A percentile compares a stretch with the other conserved stretches of the same genome.
These are phyloP conservation scores for Microdochium trichocladiopsis DNA, from an alignment of 2,329 filamentous ascomycete species.

Conservation along the genomic window DNA sequence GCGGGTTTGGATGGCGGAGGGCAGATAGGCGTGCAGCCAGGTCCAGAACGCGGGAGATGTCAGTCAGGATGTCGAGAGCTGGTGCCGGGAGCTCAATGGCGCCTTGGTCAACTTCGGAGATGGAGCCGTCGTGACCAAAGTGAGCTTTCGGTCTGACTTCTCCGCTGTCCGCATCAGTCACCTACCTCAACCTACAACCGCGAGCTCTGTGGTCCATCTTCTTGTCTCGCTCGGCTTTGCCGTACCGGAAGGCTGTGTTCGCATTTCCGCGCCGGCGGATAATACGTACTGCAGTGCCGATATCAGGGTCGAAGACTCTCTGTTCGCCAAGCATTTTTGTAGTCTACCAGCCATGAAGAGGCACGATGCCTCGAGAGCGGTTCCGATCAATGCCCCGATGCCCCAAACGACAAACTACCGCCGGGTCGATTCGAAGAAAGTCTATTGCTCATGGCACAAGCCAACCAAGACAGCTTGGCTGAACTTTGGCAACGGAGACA, in stretches of 20 bases:
- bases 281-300: conserved; percentile 10
- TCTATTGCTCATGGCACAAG: conserved; percentile 28
- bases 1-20: too few relatives aligned
- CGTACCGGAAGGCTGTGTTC: conserved; percentile 4
- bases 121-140: conserved; percentile 19
- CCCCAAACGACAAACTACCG: conserved; percentile 15
- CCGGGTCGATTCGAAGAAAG: conserved; percentile 23
- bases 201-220: conserved; percentile 8
- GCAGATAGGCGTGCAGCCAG: too few relatives aligned
- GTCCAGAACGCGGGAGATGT: too few relatives aligned
- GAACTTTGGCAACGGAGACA: conserved; percentile 12
- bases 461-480: conserved; percentile 18
- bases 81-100: conserved; percentile 8
- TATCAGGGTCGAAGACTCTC: conserved; percentile 15
- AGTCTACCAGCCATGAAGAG: conserved; percentile 4
- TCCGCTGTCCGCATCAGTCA: conserved; percentile 24
- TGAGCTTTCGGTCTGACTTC: conserved; percentile 25
- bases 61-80: too few relatives aligned
- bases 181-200: conserved; percentile 14
- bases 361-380: conserved; percentile 1
- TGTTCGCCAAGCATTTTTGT: conserved; percentile 13
- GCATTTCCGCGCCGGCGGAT: conserved; percentile 2
- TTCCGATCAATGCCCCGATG: conserved; percentile 8
- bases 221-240: conserved; percentile 10
- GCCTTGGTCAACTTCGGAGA: conserved; percentile 21